Percentiles rank a stretch among this genome's conserved stretches.
Conservation (phyloP, 495 filamentous ascomycete genomes). For the Trichocladium uniseriatum region DNA sequence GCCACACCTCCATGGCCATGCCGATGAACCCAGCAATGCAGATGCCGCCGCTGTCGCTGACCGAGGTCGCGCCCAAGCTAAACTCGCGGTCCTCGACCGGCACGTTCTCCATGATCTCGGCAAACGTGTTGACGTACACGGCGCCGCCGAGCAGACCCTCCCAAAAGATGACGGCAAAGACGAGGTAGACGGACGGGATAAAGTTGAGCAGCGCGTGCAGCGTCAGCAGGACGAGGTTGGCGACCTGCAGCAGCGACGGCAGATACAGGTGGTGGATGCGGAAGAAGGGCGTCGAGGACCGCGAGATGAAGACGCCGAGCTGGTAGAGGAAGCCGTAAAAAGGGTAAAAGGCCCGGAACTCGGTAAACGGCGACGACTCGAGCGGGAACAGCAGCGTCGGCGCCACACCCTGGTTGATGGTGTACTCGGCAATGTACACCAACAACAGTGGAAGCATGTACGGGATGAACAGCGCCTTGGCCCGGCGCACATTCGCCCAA, state of each 20-base stretch:
- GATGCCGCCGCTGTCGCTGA: constrained; percentile 86
- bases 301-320: constrained; percentile 84
- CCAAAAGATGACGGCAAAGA: constrained; percentile 88
- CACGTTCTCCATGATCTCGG: constrained; percentile 77
- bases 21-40: constrained; percentile 80
- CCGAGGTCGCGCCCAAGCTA: constrained; percentile 77
- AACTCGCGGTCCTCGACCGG: constrained; percentile 75
- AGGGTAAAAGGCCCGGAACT: constrained; percentile 87
- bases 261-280: constrained; percentile 72
- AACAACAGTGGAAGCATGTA: constrained; percentile 84
- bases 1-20: constrained; percentile 70
- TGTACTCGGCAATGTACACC: constrained; percentile 93
- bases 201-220: constrained; percentile 68
- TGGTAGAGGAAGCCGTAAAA: constrained; percentile 87
- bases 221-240: constrained; percentile 65
- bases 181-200: constrained; percentile 70
- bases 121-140: constrained; percentile 94
- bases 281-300: constrained; percentile 79
- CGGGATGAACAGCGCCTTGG: constrained; percentile 39
- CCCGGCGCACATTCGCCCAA: constrained; percentile 32
- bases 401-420: constrained; percentile 86
- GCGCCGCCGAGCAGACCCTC: constrained; percentile 82
- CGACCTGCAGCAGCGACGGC: constrained; percentile 72
- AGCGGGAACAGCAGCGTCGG: constrained; percentile 86
- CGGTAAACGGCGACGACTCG: constrained; percentile 58